A percentile compares a stretch with the other conserved stretches of the same genome.
Evolutionary conservation across 306 rosid species (phyloP).

Genomic region (Canavalia gladiata): DNA sequence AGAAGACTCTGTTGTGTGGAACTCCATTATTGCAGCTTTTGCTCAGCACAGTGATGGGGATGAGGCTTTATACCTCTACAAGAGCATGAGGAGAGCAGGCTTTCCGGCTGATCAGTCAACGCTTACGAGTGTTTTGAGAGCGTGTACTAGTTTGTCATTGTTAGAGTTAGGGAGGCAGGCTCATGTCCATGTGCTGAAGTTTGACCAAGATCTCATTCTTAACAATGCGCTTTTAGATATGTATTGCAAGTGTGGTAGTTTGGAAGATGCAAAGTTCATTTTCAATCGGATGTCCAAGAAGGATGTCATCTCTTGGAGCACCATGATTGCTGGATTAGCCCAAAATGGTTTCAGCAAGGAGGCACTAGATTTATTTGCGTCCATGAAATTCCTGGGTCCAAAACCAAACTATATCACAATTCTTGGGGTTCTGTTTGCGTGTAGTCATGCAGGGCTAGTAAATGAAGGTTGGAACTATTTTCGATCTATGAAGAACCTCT

Average conservation of each 20-base stretch:
- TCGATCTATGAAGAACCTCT: constrained; percentile 75
- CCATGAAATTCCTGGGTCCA: constrained; percentile 69
- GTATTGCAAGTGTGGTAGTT: constrained; percentile 90
- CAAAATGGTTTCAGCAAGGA: constrained; percentile 87
- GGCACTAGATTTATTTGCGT: constrained; percentile 73
- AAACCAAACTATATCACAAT: constrained; percentile 83
- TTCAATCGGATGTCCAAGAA: constrained; percentile 69
- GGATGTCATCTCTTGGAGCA: constrained; percentile 95
- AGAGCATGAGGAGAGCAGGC: constrained; percentile 73
- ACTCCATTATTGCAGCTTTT: constrained; percentile 81
- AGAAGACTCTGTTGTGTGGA: constrained; percentile 81
- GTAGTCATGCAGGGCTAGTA: constrained; percentile 94
- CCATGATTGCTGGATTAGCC: constrained; percentile 90
- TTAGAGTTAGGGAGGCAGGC: constrained; percentile 85
- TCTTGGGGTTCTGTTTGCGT: constrained; percentile 90
- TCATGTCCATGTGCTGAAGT: constrained; percentile 81
- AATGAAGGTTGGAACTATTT: constrained; percentile 79
- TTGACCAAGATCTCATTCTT: constrained; percentile 79
- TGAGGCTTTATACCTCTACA: constrained; percentile 75
- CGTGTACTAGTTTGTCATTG: constrained; percentile 72
- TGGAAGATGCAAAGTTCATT: constrained; percentile 74
- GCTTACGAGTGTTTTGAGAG: constrained; percentile 84
- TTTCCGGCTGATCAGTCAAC: constrained; percentile 71
- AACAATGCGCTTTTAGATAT: constrained; percentile 88
- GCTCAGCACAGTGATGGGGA: constrained; percentile 87